These are phyloP conservation scores for Gynandropsis gynandra DNA, from an alignment of 345 rosid genomes.

Conservation along the genomic window DNA sequence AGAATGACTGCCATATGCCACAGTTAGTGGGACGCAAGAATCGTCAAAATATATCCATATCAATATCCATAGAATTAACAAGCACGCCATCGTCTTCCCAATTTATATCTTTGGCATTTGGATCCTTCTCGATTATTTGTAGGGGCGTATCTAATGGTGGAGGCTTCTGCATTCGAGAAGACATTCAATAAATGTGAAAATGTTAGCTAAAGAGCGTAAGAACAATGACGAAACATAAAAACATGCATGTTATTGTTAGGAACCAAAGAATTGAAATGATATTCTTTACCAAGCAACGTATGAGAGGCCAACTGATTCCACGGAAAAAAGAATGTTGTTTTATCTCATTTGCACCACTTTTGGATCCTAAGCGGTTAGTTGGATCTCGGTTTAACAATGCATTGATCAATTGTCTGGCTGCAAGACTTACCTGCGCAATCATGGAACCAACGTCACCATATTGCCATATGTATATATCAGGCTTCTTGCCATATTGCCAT, in stretches of 20 bases:
- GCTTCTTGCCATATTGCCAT: background rate
- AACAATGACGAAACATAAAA: background rate
- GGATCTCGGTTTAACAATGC: conserved; percentile 73
- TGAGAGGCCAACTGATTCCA: conserved; percentile 85
- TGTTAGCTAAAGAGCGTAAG: background rate
- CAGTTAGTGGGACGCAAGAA: background rate
- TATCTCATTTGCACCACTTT: conserved; percentile 73
- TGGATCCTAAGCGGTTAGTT: conserved; percentile 61
- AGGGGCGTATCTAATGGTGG: conserved; percentile 67
- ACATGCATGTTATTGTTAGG: no score
- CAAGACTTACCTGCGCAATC: conserved; percentile 73
- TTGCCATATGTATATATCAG: background rate
- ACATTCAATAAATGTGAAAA: background rate
- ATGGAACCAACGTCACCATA: conserved; percentile 8
- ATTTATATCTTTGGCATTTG: conserved; percentile 41
- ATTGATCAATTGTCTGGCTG: conserved; percentile 69
- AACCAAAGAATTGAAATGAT: background rate
- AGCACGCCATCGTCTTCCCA: conserved; percentile 95
- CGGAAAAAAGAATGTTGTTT: conserved; percentile 89
- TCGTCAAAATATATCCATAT: conserved; percentile 59
- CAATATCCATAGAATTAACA: conserved; percentile 47
- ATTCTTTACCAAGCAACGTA: conserved; percentile 69
- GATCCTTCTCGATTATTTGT: conserved; percentile 46
- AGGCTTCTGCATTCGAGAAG: conserved; percentile 71
- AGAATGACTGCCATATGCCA: no score